Evolutionary conservation across 2,329 filamentous ascomycete genomes (phyloP).

Genomic region (Xylaria sp.): DNA sequence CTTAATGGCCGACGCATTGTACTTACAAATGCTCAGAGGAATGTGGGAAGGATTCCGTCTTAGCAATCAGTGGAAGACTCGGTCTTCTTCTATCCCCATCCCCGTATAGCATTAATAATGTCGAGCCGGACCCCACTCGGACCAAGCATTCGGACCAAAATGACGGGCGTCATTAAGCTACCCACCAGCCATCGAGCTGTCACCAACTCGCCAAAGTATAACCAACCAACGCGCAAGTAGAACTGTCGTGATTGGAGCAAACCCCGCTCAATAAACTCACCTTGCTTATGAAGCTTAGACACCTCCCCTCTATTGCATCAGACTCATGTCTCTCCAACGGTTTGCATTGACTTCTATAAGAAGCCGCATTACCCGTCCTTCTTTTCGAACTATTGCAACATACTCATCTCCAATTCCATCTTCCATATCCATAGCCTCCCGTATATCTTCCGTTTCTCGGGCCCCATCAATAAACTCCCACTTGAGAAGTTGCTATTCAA

Average conservation of each 20-base stretch:
- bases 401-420: neutral
- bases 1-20: neutral
- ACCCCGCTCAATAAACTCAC: neutral
- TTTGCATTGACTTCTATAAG: constrained; percentile 42
- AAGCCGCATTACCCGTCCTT: constrained; percentile 30
- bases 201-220: neutral
- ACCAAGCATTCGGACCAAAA: constrained; percentile 27
- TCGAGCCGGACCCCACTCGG: constrained; percentile 17
- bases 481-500: constrained; percentile 36
- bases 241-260: constrained; percentile 16
- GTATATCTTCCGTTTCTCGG: neutral
- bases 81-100: neutral
- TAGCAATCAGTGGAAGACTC: neutral
- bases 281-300: constrained; percentile 28
- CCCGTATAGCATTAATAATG: constrained; percentile 32
- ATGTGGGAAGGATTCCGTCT: no score
- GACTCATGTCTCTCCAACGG: constrained; percentile 36
- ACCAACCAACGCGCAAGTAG: neutral
- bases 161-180: neutral
- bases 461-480: neutral
- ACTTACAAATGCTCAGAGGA: neutral
- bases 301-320: constrained; percentile 7
- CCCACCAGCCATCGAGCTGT: neutral
- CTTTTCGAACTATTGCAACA: constrained; percentile 20
- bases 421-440: neutral